Percentiles rank a stretch among this genome's conserved stretches.
These are phyloP conservation scores for Potentilla sterilis DNA, from an alignment of 306 rosid species.

Conservation along the genomic window DNA sequence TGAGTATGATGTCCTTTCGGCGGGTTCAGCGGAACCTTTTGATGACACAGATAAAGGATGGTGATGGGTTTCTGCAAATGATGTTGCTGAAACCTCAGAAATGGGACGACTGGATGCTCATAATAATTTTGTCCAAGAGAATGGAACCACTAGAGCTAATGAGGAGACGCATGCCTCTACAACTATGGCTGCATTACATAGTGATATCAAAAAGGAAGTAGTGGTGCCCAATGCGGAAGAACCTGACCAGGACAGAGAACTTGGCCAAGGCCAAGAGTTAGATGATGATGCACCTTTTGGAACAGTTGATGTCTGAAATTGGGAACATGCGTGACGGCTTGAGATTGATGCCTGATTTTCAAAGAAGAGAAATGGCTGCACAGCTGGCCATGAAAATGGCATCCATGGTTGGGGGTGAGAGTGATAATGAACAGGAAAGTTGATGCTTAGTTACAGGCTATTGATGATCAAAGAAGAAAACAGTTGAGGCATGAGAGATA, in stretches of 20 bases:
- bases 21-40: constrained; percentile 68
- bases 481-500: constrained; percentile 32
- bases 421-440: constrained; percentile 63
- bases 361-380: constrained; percentile 86
- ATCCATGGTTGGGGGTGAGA: constrained; percentile 66
- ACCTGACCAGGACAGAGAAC: constrained; percentile 20
- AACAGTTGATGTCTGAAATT: constrained; percentile 82
- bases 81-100: constrained; percentile 25
- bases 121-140: constrained; percentile 22
- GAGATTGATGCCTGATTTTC: constrained; percentile 93
- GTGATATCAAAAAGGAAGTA: constrained; percentile 30
- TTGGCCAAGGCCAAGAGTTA: constrained; percentile 30
- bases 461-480: background rate
- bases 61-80: constrained; percentile 61
- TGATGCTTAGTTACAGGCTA: constrained; percentile 2
- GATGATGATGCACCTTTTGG: constrained; percentile 44
- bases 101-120: constrained; percentile 34
- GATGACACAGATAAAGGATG: constrained; percentile 61
- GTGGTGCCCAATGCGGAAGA: constrained; percentile 24
- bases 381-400: constrained; percentile 88
- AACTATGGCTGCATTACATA: constrained; percentile 30
- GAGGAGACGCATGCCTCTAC: constrained; percentile 36
- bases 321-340: constrained; percentile 70
- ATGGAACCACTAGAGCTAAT: constrained; percentile 30
- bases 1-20: constrained; percentile 70